Percentiles rank a stretch among this genome's conserved stretches.
Evolutionary conservation across 73 alveolate species (phyloP).

Genomic region (Tetrahymena thermophila): DNA sequence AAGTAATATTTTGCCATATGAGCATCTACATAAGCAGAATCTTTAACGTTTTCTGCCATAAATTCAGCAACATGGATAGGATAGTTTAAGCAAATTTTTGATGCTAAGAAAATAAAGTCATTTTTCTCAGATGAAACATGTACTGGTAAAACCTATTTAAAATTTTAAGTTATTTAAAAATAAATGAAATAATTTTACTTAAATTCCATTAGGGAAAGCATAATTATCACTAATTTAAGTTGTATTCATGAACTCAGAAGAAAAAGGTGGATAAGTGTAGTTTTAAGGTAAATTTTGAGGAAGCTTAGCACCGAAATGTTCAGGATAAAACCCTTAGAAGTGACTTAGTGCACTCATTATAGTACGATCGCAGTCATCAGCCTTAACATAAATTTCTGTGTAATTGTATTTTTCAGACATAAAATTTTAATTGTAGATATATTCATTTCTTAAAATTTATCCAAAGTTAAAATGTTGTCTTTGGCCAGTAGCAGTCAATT

Average conservation of each 20-base stretch:
- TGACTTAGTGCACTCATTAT: conserved; percentile 77
- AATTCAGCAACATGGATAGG: neutral
- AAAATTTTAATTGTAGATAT: conserved; percentile 33
- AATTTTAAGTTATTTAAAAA: neutral
- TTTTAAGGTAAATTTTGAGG: neutral
- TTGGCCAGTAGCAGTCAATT: conserved; percentile 57
- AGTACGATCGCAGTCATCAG: conserved; percentile 61
- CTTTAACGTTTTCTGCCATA: neutral
- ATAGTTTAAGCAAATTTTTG: neutral
- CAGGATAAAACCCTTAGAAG: conserved; percentile 81
- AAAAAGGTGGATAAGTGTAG: conserved; percentile 21
- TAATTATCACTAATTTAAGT: neutral
- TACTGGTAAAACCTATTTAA: neutral
- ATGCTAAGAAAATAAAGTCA: neutral
- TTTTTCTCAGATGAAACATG: neutral
- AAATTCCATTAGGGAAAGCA: conserved; percentile 9
- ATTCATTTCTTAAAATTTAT: conserved; percentile 47
- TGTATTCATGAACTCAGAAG: neutral
- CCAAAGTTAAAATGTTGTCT: conserved; percentile 65
- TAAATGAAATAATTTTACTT: neutral
- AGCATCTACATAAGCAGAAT: neutral
- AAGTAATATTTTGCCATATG: neutral
- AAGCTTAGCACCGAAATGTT: conserved; percentile 35
- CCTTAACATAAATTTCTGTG: conserved; percentile 41
- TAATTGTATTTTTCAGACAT: conserved; percentile 30